Evolutionary conservation across 495 filamentous ascomycete genomes (phyloP), one percentile per base, ranked within the genome.

Genomic region (Penicillium malachiteum): DNA sequence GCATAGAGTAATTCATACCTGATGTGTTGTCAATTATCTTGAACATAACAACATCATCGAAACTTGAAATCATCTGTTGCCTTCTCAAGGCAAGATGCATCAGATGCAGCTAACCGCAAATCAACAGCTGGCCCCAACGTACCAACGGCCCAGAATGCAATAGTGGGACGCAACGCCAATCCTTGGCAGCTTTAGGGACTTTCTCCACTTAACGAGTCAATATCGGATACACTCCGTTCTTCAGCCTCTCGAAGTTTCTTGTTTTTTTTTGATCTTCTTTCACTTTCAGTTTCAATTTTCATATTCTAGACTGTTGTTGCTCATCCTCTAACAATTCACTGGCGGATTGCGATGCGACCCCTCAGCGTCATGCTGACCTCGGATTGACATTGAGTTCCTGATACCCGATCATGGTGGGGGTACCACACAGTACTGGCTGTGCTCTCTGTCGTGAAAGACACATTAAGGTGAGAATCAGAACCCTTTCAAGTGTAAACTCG

Each of bases 341-440:
- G 17, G 26, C 18, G 7, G 17, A 44, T 44, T 46, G 43, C 43
- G 12, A 46, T 32, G 21, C 43, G 26, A 32, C 26, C 43, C 30
- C 43, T 9, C 44, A 50, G 49, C 55, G 42, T 41, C 49, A 59
- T 63, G 60, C 46, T 14, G 40, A 45, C 44, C 33, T 37, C 34
- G 34, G 34, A 37, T 37, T 37, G 34, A 37, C 37, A 59, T 17
- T 59, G 48, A 58, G 13, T 32, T 32, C 38, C 41, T 12, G 21
- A 52, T 39, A 18, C 40, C 43, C 26, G 26, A 46, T 49, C 51
- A 74, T 74, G 71, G 69, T 71, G 52, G 71, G 71, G 30, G 71
- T 74, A 37, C 71, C 71, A 34, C 68, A 74, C 45, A 72, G 69
- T 55, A 72, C 64, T 54, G 71, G 69, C 39, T 74, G 71, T 59